Evolutionary conservation across 345 rosid genomes (phyloP).

Genomic region (Populus pruinosa): DNA sequence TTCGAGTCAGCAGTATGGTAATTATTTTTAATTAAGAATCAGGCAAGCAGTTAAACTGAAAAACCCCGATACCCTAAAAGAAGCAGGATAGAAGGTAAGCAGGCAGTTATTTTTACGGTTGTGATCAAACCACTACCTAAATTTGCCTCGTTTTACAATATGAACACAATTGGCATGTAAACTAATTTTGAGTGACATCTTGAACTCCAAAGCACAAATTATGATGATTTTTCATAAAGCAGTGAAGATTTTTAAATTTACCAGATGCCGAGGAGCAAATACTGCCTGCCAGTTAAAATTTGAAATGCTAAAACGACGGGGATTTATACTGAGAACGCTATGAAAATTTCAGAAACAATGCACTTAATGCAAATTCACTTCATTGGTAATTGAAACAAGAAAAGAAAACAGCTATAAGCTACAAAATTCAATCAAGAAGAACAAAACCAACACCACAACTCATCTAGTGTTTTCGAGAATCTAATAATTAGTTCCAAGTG

Average conservation of each 20-base stretch:
- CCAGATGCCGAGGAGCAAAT: neutral
- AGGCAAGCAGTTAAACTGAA: neutral
- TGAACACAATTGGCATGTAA: neutral
- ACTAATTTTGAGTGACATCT: neutral
- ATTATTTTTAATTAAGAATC: neutral
- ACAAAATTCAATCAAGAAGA: neutral
- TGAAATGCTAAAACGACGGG: neutral
- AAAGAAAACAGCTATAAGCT: neutral
- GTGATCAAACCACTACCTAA: neutral
- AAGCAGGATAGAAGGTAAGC: neutral
- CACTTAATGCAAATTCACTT: neutral
- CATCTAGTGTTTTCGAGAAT: too few species aligned
- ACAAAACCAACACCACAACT: neutral
- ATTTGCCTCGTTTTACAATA: neutral
- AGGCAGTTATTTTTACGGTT: neutral
- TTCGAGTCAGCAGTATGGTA: neutral
- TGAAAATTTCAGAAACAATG: neutral
- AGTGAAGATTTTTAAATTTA: too few species aligned
- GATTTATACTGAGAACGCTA: neutral
- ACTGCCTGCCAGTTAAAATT: neutral
- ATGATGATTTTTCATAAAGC: neutral
- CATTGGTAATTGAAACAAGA: neutral
- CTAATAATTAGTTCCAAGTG: too few species aligned
- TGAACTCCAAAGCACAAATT: neutral
- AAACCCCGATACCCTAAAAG: neutral